These are phyloP conservation scores for Microthlaspi erraticum DNA, from an alignment of 345 rosid species.

Conservation along the genomic window DNA sequence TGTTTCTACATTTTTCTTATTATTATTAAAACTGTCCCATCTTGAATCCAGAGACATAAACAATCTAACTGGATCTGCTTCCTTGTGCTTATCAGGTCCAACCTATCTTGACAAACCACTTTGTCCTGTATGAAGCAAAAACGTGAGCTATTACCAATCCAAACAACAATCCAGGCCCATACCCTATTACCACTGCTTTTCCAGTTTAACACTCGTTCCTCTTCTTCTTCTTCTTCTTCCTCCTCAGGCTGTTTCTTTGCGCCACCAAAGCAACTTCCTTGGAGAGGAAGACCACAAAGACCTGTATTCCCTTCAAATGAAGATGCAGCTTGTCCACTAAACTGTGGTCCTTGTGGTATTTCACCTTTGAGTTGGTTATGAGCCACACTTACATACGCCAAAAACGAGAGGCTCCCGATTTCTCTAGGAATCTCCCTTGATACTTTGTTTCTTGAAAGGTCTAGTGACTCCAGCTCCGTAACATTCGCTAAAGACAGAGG, in stretches of 20 bases:
- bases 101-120: slow-evolving; percentile 26
- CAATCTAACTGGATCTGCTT: slow-evolving; percentile 18
- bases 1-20: background rate
- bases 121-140: slow-evolving; percentile 2
- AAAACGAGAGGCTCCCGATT: slow-evolving; percentile 20
- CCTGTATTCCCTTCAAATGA: slow-evolving; percentile 20
- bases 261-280: slow-evolving; percentile 1
- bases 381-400: background rate
- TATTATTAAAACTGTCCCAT: slow-evolving; percentile 24
- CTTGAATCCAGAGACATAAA: slow-evolving; percentile 33
- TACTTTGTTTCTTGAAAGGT: slow-evolving; percentile 22
- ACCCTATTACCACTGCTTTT: slow-evolving; percentile 24
- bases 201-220: slow-evolving; percentile 27
- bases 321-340: slow-evolving; percentile 15
- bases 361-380: slow-evolving; percentile 19
- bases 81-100: slow-evolving; percentile 11
- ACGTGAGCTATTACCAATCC: slow-evolving; percentile 18
- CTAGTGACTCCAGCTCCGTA: slow-evolving; percentile 27
- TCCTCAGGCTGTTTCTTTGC: background rate
- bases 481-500: slow-evolving; percentile 27
- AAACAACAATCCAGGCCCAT: slow-evolving; percentile 24
- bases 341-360: slow-evolving; percentile 21
- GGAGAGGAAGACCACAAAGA: slow-evolving; percentile 37
- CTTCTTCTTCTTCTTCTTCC: slow-evolving; percentile 19
- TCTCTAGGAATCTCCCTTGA: slow-evolving; percentile 11